Conservation (phyloP, 2,329 filamentous ascomycete genomes). For the Grosmannia serpens region DNA sequence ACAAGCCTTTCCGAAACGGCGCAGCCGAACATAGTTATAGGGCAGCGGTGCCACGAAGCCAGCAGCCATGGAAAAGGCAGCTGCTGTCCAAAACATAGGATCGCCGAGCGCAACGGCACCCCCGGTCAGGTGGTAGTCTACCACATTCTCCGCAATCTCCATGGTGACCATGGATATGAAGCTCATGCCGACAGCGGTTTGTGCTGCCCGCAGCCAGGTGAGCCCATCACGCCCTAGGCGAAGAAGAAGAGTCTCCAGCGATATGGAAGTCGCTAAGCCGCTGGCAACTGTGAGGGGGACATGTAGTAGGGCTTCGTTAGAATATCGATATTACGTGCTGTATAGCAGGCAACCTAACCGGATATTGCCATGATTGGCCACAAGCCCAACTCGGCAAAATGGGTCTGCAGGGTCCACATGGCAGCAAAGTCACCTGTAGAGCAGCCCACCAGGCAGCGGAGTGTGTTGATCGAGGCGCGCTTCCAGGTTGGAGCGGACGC, state of each 20-base stretch:
- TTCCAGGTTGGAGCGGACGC: slow-evolving; percentile 27
- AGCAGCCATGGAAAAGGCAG: slow-evolving; percentile 28
- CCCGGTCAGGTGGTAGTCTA: slow-evolving; percentile 44
- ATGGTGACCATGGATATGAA: slow-evolving; percentile 48
- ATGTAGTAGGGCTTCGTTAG: not conserved
- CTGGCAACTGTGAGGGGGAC: slow-evolving; percentile 26
- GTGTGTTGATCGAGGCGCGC: slow-evolving; percentile 40
- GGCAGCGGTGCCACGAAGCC: slow-evolving; percentile 38
- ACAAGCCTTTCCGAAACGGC: slow-evolving; percentile 36
- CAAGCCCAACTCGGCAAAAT: slow-evolving; percentile 33
- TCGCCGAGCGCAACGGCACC: slow-evolving; percentile 34
- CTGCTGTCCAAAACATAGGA: slow-evolving; percentile 40
- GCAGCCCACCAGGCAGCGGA: slow-evolving; percentile 43
- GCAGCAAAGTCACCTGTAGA: slow-evolving; percentile 44
- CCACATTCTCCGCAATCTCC: slow-evolving; percentile 41
- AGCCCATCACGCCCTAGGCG: slow-evolving; percentile 34
- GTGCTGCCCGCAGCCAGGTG: slow-evolving; percentile 32
- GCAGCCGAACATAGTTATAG: slow-evolving; percentile 39
- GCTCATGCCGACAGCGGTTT: slow-evolving; percentile 46
- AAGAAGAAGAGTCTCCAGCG: slow-evolving; percentile 40
- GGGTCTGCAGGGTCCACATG: slow-evolving; percentile 42
- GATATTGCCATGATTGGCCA: slow-evolving; percentile 38
- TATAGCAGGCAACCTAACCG: slow-evolving; percentile 13
- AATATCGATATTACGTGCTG: not conserved
- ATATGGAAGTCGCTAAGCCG: slow-evolving; percentile 38